Evolutionary conservation across 1,139 yeast genomes (phyloP), one percentile per base, ranked within the genome.

Genomic region (Zygotorulaspora mrakii): DNA sequence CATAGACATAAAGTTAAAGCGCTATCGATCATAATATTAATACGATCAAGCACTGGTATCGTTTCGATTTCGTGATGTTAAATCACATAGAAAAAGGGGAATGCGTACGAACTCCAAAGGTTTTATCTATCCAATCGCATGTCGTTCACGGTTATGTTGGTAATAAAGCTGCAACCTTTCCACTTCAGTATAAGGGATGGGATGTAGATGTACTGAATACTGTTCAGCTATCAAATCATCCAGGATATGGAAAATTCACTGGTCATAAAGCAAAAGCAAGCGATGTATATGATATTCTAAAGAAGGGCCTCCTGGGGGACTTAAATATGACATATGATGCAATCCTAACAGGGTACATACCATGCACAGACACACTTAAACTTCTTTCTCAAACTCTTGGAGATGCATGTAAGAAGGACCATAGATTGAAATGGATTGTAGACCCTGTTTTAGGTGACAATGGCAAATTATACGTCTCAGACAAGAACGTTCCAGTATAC

Each of bases 381-480:
- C 62, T 64, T 6, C 65, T 76, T 9, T 67, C 65, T 5, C 39
- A 42, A 3, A 25, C 48, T 4, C 39, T 59, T 9, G 41, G 41
- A 1, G 35, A 42, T 4, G 14, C 54, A 17, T 49, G 53, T 20
- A 36, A 40, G 11, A 28, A 57, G 27, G 46, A 46, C 2, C 44
- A 40, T 1, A 40, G 42, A 3, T 45, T 56, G 4, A 52, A 68
- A 34, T 83, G 94, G 80, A 67, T 88, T 9, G 62, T 88, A 47
- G 98, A 91, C 58, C 97, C 98, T 1, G 96, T 91, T 2, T 73
- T 91, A 73, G 98, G 98, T 10, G 98, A 91, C 61, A 81, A 86
- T 51, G 95, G 95, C 2, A 73, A 72, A 44, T 61, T 89, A 18
- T 91, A 91, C 55, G 96, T 91, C 8, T 74, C 79, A 32, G 73